A percentile compares a stretch with the other conserved stretches of the same genome.
Conservation (phyloP, 2,329 filamentous ascomycete species). For the Sclerotinia nivalis region DNA sequence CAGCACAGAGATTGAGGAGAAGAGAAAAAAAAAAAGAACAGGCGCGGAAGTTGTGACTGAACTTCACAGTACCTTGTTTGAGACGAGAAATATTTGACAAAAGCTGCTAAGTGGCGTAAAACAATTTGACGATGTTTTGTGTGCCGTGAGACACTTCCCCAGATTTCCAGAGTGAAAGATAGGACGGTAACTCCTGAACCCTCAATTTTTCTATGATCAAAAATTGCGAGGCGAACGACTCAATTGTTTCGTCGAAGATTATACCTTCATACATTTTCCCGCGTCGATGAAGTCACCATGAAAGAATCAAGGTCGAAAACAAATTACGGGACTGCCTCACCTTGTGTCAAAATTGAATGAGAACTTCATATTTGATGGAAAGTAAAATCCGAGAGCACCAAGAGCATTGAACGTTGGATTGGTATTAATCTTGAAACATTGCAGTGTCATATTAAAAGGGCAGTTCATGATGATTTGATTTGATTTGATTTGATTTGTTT, state of each 20-base stretch:
- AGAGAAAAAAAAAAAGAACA: neutral
- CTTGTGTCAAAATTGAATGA: neutral
- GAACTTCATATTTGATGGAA: neutral
- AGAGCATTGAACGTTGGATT: neutral
- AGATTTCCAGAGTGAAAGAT: neutral
- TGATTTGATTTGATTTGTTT: too few species aligned
- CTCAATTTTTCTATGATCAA: neutral
- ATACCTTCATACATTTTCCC: neutral
- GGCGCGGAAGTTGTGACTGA: neutral
- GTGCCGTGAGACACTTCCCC: neutral
- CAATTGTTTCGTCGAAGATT: neutral
- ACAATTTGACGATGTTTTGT: neutral
- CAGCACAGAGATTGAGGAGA: neutral
- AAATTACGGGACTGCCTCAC: neutral
- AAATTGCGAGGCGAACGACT: neutral
- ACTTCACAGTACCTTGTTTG: slow-evolving; percentile 8
- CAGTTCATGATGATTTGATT: too few species aligned
- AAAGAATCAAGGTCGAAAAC: neutral
- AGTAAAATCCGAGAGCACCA: neutral
- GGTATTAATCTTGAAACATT: neutral
- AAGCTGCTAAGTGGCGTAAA: slow-evolving; percentile 7
- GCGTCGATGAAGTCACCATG: neutral
- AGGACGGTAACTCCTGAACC: neutral
- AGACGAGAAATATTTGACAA: neutral
- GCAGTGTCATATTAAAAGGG: too few species aligned